These are phyloP conservation scores for Naganishia albida DNA, from an alignment of 1,284 basidiomycete species.

Conservation along the genomic window DNA sequence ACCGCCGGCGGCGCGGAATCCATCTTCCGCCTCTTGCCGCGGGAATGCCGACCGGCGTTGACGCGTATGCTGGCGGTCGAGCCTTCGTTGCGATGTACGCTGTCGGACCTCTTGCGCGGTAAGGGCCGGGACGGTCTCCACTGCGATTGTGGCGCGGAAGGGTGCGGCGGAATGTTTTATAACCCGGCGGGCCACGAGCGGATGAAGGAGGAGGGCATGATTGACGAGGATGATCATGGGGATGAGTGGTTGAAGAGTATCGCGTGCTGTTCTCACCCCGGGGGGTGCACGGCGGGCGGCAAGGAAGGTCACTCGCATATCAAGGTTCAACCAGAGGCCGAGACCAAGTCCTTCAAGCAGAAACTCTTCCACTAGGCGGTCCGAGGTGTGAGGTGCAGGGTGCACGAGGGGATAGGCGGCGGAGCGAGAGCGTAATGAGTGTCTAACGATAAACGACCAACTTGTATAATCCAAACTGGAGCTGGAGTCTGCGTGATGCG, in stretches of 20 bases:
- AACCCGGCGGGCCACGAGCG: conserved; percentile 44
- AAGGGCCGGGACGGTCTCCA: conserved; percentile 72
- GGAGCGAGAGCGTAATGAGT: not conserved
- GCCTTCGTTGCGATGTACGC: conserved; percentile 82
- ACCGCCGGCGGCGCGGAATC: conserved; percentile 85
- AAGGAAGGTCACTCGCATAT: conserved; percentile 50
- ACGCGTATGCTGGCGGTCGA: conserved; percentile 94
- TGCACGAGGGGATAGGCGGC: not conserved
- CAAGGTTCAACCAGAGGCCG: conserved; percentile 53
- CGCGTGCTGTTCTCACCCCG: conserved; percentile 65
- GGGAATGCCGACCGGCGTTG: conserved; percentile 83
- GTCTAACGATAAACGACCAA: conserved; percentile 2
- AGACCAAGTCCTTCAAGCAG: conserved; percentile 50
- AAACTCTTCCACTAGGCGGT: conserved; percentile 52
- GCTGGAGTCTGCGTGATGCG: not conserved
- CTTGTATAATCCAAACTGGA: conserved; percentile 1
- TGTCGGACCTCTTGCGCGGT: conserved; percentile 88
- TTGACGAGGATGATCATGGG: conserved; percentile 50
- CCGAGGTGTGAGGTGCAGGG: too few species aligned
- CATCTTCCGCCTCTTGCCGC: conserved; percentile 93
- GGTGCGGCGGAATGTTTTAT: conserved; percentile 55
- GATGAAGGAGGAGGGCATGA: conserved; percentile 42
- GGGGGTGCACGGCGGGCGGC: conserved; percentile 35
- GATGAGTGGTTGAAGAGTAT: conserved; percentile 70
- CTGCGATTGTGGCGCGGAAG: conserved; percentile 67